A percentile compares a stretch with the other conserved stretches of the same genome.
phyloP scores from a whole-genome alignment of 495 filamentous ascomycete species.

The Lasiosphaeria ovina region DNA sequence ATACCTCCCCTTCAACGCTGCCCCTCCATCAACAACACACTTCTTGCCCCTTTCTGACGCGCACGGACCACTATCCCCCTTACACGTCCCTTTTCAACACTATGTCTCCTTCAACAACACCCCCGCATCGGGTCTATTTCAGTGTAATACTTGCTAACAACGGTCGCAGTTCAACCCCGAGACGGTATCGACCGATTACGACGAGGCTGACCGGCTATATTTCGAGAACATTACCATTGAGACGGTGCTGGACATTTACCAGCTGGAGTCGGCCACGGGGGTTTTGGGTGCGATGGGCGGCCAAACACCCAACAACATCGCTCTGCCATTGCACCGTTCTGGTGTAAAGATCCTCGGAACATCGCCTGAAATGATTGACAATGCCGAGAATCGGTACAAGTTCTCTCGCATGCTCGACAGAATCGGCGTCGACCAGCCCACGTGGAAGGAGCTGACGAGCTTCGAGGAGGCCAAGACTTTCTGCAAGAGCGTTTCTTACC shows the following conservation, averaged over 20 bases:
- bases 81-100: too few species aligned
- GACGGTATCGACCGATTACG: slow-evolving; percentile 93
- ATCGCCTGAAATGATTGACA: slow-evolving; percentile 98
- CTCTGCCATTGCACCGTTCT: slow-evolving; percentile 78
- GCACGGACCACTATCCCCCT: too few species aligned
- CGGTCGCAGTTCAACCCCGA: slow-evolving; percentile 70
- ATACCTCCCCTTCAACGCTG: not conserved
- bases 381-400: slow-evolving; percentile 96
- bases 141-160: slow-evolving; percentile 7
- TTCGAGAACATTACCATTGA: slow-evolving; percentile 98
- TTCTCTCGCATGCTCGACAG: slow-evolving; percentile 96
- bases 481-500: slow-evolving; percentile 80
- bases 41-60: too few species aligned
- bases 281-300: slow-evolving; percentile 98
- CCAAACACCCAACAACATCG: slow-evolving; percentile 98
- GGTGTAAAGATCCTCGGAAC: slow-evolving; percentile 93
- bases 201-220: slow-evolving; percentile 92
- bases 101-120: not conserved
- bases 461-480: slow-evolving; percentile 83
- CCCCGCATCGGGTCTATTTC: not conserved
- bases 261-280: slow-evolving; percentile 80
- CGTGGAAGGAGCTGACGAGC: slow-evolving; percentile 95
- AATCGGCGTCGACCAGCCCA: slow-evolving; percentile 95
- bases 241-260: slow-evolving; percentile 92
- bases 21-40: too few species aligned